Evolutionary conservation across 352 stramenopile species (phyloP), one percentile per base, ranked within the genome.

Genomic region (Phytophthora quininea): DNA sequence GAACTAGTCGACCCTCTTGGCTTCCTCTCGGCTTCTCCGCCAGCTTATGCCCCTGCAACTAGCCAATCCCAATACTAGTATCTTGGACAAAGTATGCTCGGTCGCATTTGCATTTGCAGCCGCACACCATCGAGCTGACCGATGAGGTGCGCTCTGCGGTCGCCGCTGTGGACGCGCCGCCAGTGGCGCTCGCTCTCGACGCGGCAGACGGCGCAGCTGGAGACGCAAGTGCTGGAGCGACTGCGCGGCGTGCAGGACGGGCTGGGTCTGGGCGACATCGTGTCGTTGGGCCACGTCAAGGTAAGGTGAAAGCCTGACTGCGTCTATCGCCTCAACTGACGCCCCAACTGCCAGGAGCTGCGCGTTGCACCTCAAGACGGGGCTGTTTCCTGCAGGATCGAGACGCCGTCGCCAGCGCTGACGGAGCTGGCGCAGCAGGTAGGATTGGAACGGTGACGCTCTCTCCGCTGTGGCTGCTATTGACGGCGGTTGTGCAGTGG

Each of bases 201-300:
- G 55, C 86, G 88, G 24, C 81, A 84, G 37, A 67, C 79, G 38
- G 88, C 81, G 45, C 73, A 90, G 64, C 48, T 94, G 54, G 88
- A 96, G 72, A 89, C 76, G 53, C 73, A 94, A 62, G 88, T 94
- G 33, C 61, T 96, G 54, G 82, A 93, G 58, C 78, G 80, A 51
- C 67, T 96, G 51, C 83, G 85, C 31, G 58, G 66, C n/a, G 75
- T 96, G 31, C 76, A 78, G 42, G 86, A 96, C 55, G 86, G 86
- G 3, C 69, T 96, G 37, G 83, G 87, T 12, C 74, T 93, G 50
- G 80, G 82, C 54, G 76, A 94, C 53, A 90, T 96, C 40, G 82
- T 91, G 27, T 77, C 86, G 8, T 67, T 91, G 33, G 86, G 88
- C n/a, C 84, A 82, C 53, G 79, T 96, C 52, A 96, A 96, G 75